Evolutionary conservation across 176 grass and related monocot genomes (phyloP), one percentile per base, ranked within the genome.

Genomic region (Echinochloa phyllopogon): DNA sequence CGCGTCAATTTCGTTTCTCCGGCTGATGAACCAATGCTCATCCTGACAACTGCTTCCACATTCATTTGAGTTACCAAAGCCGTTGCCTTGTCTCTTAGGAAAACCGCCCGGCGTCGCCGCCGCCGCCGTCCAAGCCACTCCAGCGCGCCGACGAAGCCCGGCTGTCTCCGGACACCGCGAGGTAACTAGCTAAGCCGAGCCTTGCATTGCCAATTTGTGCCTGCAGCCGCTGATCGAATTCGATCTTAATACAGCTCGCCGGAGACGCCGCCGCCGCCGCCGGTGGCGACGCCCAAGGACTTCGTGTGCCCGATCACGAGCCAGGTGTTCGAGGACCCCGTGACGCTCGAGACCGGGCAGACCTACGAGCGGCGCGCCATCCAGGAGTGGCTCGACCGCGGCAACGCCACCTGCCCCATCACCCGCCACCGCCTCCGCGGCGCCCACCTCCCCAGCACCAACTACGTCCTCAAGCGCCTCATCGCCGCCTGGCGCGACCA

Each of bases 391-490:
- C 86, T 94, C 2, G 76, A 84, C 68, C 83, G 86, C 10, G 89
- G 92, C 33, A 94, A 91, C 76, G 55, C 72, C 57, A 89, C 92
- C 53, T 94, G 92, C 84, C 92, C 92, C 76, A 94, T 94, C 89
- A 94, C 92, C 6, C 86, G 89, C 25, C 92, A 94, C 36, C 81
- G 75, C 25, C 83, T 94, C 17, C 70, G 74, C 70, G 85, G 76
- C 65, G 74, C 78, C 21, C 80, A 89, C 8, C 83, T 94, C 8
- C 89, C 92, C 80, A 87, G 82, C 53, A 94, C 92, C 13, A 94
- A 94, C 80, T 94, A 91, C 87, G 92, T 91, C 45, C 92, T 94
- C 57, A 94, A 94, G 77, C 83, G 88, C 71, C 92, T 94, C 61
- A 89, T 94, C 70, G 88, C 48, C 40, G 77, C 83, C 58, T 94